Evolutionary conservation across 176 grass and related monocot genomes (phyloP).

Genomic region (Tuctoria greenei): DNA sequence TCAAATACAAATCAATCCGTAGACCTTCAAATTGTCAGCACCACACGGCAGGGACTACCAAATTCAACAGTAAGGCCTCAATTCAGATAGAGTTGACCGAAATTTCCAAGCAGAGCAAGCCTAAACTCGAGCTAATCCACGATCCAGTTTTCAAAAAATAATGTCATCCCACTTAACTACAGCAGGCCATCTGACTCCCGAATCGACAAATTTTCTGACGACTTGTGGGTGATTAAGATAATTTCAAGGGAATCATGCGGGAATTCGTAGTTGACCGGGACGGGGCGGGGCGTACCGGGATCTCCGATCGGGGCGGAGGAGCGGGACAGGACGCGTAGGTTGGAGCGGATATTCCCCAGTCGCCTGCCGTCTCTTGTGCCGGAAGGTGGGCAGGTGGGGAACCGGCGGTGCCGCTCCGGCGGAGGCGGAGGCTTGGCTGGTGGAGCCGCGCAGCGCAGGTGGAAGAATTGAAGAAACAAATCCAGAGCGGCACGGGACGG

Average conservation of each 20-base stretch:
- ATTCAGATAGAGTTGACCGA: not conserved
- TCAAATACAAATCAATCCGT: not conserved
- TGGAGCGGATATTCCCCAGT: not conserved
- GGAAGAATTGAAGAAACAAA: too few species aligned
- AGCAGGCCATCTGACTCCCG: not conserved
- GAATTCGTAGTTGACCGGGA: not conserved
- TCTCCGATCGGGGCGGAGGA: not conserved
- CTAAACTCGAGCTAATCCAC: not conserved
- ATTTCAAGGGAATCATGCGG: not conserved
- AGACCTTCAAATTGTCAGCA: not conserved
- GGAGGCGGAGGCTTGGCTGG: not conserved
- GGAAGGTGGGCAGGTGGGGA: slow-evolving; percentile 5
- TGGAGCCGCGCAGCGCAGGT: not conserved
- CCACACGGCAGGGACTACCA: not conserved
- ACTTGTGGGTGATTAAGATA: not conserved
- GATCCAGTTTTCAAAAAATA: too few species aligned
- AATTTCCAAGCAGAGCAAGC: not conserved
- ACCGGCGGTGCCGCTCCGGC: not conserved
- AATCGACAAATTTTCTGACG: not conserved
- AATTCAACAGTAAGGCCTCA: not conserved
- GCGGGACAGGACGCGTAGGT: not conserved
- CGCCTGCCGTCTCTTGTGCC: not conserved
- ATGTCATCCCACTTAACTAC: not conserved
- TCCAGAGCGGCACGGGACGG: not conserved
- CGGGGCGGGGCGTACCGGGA: slow-evolving; percentile 24